Percentiles rank a stretch among this genome's conserved stretches.
Conservation (phyloP, 2,329 filamentous ascomycete species). For the Colletotrichum sp. region DNA sequence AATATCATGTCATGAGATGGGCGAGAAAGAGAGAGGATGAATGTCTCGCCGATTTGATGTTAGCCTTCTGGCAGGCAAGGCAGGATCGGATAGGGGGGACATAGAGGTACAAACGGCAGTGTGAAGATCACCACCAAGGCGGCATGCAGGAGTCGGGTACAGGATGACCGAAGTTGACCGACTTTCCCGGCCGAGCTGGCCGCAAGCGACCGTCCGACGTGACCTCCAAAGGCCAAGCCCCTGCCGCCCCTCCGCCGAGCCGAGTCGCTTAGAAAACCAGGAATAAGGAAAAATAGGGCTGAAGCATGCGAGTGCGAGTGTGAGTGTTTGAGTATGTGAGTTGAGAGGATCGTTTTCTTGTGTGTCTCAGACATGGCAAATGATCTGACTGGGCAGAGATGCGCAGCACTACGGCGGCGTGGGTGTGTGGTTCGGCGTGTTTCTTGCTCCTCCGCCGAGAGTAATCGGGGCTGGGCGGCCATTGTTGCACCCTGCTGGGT, state of each 20-base stretch:
- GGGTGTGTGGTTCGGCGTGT: background rate
- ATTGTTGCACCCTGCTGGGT: background rate
- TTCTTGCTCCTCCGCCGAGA: background rate
- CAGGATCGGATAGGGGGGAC: background rate
- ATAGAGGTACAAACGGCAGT: background rate
- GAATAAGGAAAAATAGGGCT: background rate
- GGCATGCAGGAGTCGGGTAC: background rate
- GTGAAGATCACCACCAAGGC: background rate
- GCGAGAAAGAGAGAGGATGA: background rate
- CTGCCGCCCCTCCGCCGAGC: background rate
- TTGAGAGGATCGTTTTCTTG: background rate
- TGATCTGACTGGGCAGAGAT: background rate
- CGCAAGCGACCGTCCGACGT: background rate
- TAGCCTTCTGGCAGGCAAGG: background rate
- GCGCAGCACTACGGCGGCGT: background rate
- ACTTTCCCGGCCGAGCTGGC: background rate
- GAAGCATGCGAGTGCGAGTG: background rate
- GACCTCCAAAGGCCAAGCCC: background rate
- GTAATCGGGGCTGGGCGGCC: background rate
- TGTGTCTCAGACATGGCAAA: background rate
- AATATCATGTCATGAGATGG: background rate
- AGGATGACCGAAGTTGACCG: background rate
- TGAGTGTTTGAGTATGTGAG: background rate
- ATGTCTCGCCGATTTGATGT: background rate
- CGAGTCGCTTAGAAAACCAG: background rate